Conservation (phyloP, 108 stramenopile genomes). For the Cyclotella kingstonii region DNA sequence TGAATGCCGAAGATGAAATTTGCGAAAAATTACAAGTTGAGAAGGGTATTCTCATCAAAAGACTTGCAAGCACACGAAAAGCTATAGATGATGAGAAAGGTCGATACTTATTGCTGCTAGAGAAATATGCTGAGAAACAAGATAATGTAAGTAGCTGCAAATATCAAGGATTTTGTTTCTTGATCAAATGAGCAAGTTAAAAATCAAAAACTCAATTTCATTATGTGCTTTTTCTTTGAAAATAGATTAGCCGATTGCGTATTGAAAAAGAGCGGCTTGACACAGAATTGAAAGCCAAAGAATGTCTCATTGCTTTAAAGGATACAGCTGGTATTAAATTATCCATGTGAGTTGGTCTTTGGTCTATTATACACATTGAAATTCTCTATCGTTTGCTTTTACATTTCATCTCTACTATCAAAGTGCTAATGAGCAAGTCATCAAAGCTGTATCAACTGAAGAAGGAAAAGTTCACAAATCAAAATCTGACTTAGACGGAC, state of each 20-base stretch:
- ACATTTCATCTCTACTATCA: background rate
- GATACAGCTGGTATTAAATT: too few species aligned
- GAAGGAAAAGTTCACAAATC: background rate
- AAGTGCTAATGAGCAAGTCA: background rate
- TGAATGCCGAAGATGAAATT: background rate
- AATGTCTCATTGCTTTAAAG: too few species aligned
- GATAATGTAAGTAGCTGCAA: background rate
- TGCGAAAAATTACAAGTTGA: background rate
- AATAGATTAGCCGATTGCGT: too few species aligned
- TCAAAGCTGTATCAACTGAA: background rate
- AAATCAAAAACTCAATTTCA: too few species aligned
- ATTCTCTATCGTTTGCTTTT: background rate
- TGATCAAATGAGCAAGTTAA: too few species aligned
- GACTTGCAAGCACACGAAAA: background rate
- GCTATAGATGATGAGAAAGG: background rate
- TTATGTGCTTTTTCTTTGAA: too few species aligned
- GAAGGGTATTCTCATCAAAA: background rate
- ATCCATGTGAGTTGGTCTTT: too few species aligned
- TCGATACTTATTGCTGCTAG: background rate
- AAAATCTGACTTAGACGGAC: background rate
- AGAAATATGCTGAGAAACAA: background rate
- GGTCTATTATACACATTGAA: too few species aligned
- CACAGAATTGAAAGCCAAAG: too few species aligned
- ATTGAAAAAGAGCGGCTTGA: too few species aligned
- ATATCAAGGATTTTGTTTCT: too few species aligned